These are phyloP conservation scores for Aspergillus latus DNA, from an alignment of 2,329 filamentous ascomycete species.

Conservation along the genomic window DNA sequence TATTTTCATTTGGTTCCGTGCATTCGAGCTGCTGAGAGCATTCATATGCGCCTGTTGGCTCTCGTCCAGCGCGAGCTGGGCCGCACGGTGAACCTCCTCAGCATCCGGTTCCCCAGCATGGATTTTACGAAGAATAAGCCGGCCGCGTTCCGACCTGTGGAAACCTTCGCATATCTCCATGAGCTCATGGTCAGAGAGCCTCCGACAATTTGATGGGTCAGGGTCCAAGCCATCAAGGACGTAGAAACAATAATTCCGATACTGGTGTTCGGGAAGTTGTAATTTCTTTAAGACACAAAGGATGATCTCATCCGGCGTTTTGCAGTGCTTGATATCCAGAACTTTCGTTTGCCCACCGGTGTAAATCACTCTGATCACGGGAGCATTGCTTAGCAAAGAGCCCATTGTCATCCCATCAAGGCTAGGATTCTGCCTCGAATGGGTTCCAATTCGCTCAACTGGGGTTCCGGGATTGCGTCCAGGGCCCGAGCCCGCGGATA, in stretches of 20 bases:
- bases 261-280: constrained; percentile 81
- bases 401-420: constrained; percentile 85
- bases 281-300: constrained; percentile 86
- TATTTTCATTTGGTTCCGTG: constrained; percentile 80
- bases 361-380: constrained; percentile 89
- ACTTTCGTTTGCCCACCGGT: constrained; percentile 90
- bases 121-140: constrained; percentile 89
- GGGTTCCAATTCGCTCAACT: constrained; percentile 65
- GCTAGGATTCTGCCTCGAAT: constrained; percentile 78
- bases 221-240: constrained; percentile 82
- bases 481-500: constrained; percentile 55
- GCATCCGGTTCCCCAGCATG: constrained; percentile 85
- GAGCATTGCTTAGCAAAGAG: constrained; percentile 78
- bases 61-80: constrained; percentile 86
- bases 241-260: constrained; percentile 96
- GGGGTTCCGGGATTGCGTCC: constrained; percentile 61
- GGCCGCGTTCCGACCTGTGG: constrained; percentile 79
- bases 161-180: constrained; percentile 88
- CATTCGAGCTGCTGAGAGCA: constrained; percentile 61
- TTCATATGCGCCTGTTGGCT: constrained; percentile 69
- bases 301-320: constrained; percentile 89
- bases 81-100: constrained; percentile 81
- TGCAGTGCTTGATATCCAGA: constrained; percentile 88
- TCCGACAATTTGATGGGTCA: constrained; percentile 75
- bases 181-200: constrained; percentile 81